A percentile compares a stretch with the other conserved stretches of the same genome.
phyloP scores from a whole-genome alignment of 176 grass and related monocot genomes.

The Phragmites australis region DNA sequence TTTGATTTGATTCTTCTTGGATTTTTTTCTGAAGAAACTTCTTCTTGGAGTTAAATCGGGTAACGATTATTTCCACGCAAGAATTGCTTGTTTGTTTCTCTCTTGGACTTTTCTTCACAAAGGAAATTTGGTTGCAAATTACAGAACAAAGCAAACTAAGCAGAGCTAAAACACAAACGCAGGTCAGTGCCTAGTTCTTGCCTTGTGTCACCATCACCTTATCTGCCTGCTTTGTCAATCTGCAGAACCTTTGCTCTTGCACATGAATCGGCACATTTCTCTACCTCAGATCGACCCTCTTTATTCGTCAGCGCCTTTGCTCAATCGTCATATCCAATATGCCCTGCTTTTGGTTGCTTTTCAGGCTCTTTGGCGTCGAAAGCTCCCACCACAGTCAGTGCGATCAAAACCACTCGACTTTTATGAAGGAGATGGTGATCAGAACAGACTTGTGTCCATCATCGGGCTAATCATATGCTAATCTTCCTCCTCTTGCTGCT shows the following conservation, averaged over 20 bases:
- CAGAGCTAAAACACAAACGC: constrained; percentile 13
- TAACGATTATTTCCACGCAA: not conserved
- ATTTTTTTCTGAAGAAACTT: too few relatives aligned
- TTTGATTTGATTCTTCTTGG: not conserved
- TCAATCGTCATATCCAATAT: constrained; percentile 34
- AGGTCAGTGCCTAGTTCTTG: constrained; percentile 28
- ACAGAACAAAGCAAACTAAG: constrained; percentile 49
- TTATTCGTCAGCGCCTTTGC: constrained; percentile 39
- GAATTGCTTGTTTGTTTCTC: constrained; percentile 31
- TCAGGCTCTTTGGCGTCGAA: constrained; percentile 32
- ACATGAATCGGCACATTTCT: constrained; percentile 4
- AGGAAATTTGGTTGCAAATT: constrained; percentile 28
- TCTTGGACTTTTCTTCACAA: constrained; percentile 44
- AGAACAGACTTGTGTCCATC: not conserved
- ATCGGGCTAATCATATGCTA: constrained; percentile 54
- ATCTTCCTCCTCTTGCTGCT: constrained; percentile 92
- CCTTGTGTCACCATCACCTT: constrained; percentile 24
- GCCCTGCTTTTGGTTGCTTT: constrained; percentile 29
- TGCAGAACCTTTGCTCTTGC: constrained; percentile 38
- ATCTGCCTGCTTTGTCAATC: constrained; percentile 35
- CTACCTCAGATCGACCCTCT: constrained; percentile 11
- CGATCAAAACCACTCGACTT: constrained; percentile 34
- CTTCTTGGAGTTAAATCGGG: constrained; percentile 7
- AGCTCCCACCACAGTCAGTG: constrained; percentile 30
- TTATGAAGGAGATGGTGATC: not conserved